phyloP scores from a whole-genome alignment of 495 filamentous ascomycete species.

The Pseudomonodictys pantanalensis region DNA sequence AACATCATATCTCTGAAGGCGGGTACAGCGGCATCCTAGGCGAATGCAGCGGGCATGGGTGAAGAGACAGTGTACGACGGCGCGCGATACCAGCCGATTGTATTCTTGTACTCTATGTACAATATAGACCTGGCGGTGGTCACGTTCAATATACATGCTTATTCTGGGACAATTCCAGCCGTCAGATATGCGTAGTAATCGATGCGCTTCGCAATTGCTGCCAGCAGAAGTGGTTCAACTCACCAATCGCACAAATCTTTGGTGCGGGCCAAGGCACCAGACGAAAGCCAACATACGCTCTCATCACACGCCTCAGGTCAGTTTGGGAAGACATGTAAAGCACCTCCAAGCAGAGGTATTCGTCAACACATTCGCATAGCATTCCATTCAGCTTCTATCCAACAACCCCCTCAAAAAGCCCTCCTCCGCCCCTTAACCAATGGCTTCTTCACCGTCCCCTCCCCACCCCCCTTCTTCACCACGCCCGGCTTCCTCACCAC shows the following conservation, averaged over 20 bases:
- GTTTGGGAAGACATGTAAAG: too few relatives aligned
- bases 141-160: constrained; percentile 23
- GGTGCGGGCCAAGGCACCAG: too few relatives aligned
- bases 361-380: too few relatives aligned
- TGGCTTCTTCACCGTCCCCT: constrained; percentile 42
- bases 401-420: constrained; percentile 31
- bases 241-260: too few relatives aligned
- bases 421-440: constrained; percentile 35
- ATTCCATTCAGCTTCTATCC: too few relatives aligned
- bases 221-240: too few relatives aligned
- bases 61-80: background rate
- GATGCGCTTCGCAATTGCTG: too few relatives aligned
- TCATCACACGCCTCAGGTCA: too few relatives aligned
- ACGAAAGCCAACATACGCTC: too few relatives aligned
- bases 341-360: too few relatives aligned
- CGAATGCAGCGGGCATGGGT: constrained; percentile 1
- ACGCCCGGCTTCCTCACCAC: constrained; percentile 19
- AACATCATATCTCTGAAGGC: background rate
- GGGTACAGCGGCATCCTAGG: background rate
- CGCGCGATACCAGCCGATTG: constrained; percentile 10
- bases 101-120: constrained; percentile 39
- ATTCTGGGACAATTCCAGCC: too few relatives aligned
- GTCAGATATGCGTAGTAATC: too few relatives aligned
- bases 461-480: constrained; percentile 31
- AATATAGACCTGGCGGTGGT: constrained; percentile 33